Evolutionary conservation across 768 basidiomycete genomes (phyloP).

Genomic region (Mycena alexandri): DNA sequence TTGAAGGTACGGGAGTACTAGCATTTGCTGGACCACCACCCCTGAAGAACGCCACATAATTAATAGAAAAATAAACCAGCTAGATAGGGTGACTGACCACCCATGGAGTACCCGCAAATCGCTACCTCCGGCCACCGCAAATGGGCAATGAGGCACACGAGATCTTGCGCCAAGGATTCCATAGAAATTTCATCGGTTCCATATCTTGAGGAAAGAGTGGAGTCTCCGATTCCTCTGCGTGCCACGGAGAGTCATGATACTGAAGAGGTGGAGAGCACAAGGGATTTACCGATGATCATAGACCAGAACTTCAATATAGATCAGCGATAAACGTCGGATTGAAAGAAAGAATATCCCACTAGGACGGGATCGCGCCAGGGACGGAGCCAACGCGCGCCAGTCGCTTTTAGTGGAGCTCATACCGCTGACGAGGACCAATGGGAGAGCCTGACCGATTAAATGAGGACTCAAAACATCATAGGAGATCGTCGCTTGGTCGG

Average conservation of each 20-base stretch:
- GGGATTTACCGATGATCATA: constrained; percentile 22
- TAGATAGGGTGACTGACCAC: constrained; percentile 37
- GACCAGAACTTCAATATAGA: constrained; percentile 9
- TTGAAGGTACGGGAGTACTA: constrained; percentile 42
- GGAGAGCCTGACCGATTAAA: constrained; percentile 27
- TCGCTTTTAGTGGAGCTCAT: constrained; percentile 40
- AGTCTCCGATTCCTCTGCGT: constrained; percentile 46
- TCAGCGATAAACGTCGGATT: not conserved
- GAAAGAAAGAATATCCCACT: constrained; percentile 31
- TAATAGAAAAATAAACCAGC: not conserved
- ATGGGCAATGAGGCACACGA: constrained; percentile 40
- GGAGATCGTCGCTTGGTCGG: constrained; percentile 19
- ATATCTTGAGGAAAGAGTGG: constrained; percentile 33
- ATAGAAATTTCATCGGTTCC: constrained; percentile 44
- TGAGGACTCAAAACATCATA: constrained; percentile 24
- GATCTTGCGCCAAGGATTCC: constrained; percentile 45
- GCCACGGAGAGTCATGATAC: constrained; percentile 1
- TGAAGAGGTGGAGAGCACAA: constrained; percentile 15
- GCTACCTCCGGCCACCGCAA: constrained; percentile 43
- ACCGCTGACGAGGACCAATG: constrained; percentile 42
- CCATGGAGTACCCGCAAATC: constrained; percentile 48
- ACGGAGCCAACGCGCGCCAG: constrained; percentile 37
- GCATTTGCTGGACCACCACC: constrained; percentile 41
- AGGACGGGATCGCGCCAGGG: constrained; percentile 38
- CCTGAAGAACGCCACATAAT: constrained; percentile 31